Percentiles rank a stretch among this genome's conserved stretches.
Conservation (phyloP, 768 basidiomycete genomes). For the Hericium coralloides region DNA sequence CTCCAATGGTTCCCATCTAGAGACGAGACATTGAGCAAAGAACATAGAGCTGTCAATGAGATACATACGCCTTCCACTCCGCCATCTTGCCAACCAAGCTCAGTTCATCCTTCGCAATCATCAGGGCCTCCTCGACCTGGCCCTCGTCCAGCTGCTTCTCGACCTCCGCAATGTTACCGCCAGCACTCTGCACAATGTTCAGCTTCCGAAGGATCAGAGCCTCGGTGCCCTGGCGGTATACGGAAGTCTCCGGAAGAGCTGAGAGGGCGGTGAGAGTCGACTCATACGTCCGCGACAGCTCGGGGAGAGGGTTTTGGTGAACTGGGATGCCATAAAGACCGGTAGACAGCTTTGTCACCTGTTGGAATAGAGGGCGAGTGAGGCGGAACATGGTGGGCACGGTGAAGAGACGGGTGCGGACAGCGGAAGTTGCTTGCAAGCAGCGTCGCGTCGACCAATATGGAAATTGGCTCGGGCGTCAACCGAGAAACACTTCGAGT, state of each 20-base stretch:
- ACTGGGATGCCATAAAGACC: conserved; percentile 80
- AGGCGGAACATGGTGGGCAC: conserved; percentile 59
- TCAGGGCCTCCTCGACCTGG: conserved; percentile 79
- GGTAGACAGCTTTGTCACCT: conserved; percentile 65
- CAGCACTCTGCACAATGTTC: conserved; percentile 57
- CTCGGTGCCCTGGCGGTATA: conserved; percentile 86
- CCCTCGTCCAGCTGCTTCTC: conserved; percentile 78
- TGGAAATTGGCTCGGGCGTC: too few relatives aligned
- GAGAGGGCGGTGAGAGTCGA: conserved; percentile 63
- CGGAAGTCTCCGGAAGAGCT: conserved; percentile 69
- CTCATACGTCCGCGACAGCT: conserved; percentile 65
- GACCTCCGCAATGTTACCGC: conserved; percentile 53
- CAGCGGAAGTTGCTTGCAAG: too few relatives aligned
- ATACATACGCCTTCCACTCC: conserved; percentile 95
- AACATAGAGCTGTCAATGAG: background rate
- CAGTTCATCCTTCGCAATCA: conserved; percentile 78
- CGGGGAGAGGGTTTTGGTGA: conserved; percentile 79
- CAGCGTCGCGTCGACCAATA: too few relatives aligned
- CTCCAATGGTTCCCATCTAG: conserved; percentile 79
- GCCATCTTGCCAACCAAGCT: conserved; percentile 70
- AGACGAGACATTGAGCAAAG: conserved; percentile 5
- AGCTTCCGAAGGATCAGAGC: conserved; percentile 78
- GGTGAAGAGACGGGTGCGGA: conserved; percentile 6
- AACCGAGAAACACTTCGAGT: too few relatives aligned
- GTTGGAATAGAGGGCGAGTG: conserved; percentile 61